Evolutionary conservation across 1,284 basidiomycete species (phyloP).

Genomic region (Microbotryomycetes sp.): DNA sequence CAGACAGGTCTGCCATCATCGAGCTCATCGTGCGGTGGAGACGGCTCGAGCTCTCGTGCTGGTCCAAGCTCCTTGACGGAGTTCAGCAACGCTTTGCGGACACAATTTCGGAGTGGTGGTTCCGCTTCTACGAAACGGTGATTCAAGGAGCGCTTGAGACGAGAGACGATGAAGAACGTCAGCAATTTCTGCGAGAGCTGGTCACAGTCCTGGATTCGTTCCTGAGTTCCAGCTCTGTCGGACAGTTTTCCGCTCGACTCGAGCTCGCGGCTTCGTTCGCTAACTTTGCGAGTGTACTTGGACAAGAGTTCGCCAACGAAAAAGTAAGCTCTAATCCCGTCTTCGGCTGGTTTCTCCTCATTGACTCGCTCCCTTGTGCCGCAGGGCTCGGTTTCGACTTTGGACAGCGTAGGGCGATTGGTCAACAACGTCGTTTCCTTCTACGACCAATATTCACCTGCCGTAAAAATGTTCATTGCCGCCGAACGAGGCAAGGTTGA

Average conservation of each 20-base stretch:
- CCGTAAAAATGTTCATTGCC: constrained; percentile 51
- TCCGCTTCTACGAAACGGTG: constrained; percentile 75
- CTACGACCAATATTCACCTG: constrained; percentile 57
- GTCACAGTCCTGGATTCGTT: constrained; percentile 77
- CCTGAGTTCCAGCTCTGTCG: constrained; percentile 67
- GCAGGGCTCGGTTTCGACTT: constrained; percentile 30
- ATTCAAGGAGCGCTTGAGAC: constrained; percentile 52
- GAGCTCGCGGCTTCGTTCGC: constrained; percentile 64
- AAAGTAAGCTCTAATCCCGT: constrained; percentile 37
- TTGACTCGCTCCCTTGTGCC: constrained; percentile 7
- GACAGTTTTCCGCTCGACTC: constrained; percentile 70
- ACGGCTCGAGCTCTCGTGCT: constrained; percentile 76
- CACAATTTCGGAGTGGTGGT: constrained; percentile 78
- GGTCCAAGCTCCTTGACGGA: constrained; percentile 72
- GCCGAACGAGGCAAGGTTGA: constrained; percentile 62
- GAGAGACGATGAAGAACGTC: constrained; percentile 30
- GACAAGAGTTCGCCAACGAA: neutral
- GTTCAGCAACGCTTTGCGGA: constrained; percentile 57
- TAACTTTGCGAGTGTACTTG: constrained; percentile 14
- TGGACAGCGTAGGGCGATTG: constrained; percentile 52
- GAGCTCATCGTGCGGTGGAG: constrained; percentile 83
- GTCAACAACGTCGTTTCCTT: constrained; percentile 61
- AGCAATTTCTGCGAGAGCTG: constrained; percentile 49
- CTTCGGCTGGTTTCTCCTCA: constrained; percentile 36
- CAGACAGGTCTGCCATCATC: constrained; percentile 60